phyloP scores from a whole-genome alignment of 106 monocot genomes.

The Apostasia ramifera region DNA sequence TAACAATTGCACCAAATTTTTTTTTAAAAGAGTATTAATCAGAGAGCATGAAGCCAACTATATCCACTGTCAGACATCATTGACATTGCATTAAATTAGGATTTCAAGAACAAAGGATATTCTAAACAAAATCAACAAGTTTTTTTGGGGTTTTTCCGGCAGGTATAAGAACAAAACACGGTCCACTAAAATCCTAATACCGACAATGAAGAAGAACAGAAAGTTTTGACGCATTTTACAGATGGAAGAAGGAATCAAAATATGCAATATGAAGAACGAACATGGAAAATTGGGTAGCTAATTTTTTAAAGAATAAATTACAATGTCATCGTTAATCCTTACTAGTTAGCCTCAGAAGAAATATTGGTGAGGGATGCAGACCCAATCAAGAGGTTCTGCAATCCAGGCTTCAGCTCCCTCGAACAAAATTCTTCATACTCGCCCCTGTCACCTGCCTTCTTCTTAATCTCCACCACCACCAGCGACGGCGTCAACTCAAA shows the following conservation, averaged over 20 bases:
- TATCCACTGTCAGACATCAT: no score
- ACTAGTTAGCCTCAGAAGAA: conserved; percentile 27
- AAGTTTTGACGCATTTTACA: neutral
- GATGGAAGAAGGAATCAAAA: neutral
- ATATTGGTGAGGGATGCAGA: conserved; percentile 15
- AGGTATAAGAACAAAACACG: no score
- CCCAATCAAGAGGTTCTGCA: conserved; percentile 42
- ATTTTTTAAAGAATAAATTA: neutral
- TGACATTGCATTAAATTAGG: no score
- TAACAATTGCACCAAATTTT: no score
- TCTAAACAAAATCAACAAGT: no score
- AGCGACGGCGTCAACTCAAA: conserved; percentile 54
- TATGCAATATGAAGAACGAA: neutral
- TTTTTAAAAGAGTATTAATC: no score
- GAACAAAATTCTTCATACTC: conserved; percentile 82
- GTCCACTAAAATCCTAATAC: neutral
- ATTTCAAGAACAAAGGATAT: no score
- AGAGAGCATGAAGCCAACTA: no score
- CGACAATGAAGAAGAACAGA: neutral
- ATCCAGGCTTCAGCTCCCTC: conserved; percentile 72
- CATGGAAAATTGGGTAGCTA: neutral
- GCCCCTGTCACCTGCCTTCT: conserved; percentile 64
- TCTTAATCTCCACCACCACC: conserved; percentile 67
- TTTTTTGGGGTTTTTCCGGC: no score
- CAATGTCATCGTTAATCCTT: neutral